These are phyloP conservation scores for Papiliotrema terrestris DNA, from an alignment of 1,284 basidiomycete species.

Conservation along the genomic window DNA sequence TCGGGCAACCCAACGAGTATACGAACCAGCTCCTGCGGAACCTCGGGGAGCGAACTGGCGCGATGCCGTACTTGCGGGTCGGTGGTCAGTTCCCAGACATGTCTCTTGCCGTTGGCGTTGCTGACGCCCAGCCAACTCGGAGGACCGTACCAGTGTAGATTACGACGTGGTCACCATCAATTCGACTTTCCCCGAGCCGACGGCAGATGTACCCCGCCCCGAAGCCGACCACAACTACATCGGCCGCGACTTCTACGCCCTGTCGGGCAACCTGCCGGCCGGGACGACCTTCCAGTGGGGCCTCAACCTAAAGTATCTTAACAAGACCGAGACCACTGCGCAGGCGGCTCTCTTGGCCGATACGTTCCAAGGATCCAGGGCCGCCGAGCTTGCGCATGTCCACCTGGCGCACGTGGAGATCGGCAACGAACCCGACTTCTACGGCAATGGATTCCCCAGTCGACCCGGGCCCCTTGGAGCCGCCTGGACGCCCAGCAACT, in stretches of 20 bases:
- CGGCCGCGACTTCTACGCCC: slow-evolving; percentile 58
- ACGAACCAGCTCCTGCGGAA: slow-evolving; percentile 17
- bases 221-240: slow-evolving; percentile 60
- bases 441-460: neutral
- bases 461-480: neutral
- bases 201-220: slow-evolving; percentile 58
- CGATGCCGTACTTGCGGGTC: slow-evolving; percentile 14
- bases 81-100: slow-evolving; percentile 6
- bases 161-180: slow-evolving; percentile 3
- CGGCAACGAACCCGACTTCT: slow-evolving; percentile 43
- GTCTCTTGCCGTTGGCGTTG: neutral
- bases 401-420: slow-evolving; percentile 59
- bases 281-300: slow-evolving; percentile 46
- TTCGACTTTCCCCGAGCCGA: slow-evolving; percentile 54
- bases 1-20: slow-evolving; percentile 21
- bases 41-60: slow-evolving; percentile 15
- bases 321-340: slow-evolving; percentile 58
- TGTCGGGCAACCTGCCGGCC: slow-evolving; percentile 57
- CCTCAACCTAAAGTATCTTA: slow-evolving; percentile 41
- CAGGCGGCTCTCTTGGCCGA: slow-evolving; percentile 56
- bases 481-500: slow-evolving; percentile 4
- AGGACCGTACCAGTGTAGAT: slow-evolving; percentile 14
- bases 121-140: slow-evolving; percentile 8
- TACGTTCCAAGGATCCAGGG: slow-evolving; percentile 52
- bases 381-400: slow-evolving; percentile 50